Evolutionary conservation across 1,284 basidiomycete genomes (phyloP).

Genomic region (Amylostereum areolatum): DNA sequence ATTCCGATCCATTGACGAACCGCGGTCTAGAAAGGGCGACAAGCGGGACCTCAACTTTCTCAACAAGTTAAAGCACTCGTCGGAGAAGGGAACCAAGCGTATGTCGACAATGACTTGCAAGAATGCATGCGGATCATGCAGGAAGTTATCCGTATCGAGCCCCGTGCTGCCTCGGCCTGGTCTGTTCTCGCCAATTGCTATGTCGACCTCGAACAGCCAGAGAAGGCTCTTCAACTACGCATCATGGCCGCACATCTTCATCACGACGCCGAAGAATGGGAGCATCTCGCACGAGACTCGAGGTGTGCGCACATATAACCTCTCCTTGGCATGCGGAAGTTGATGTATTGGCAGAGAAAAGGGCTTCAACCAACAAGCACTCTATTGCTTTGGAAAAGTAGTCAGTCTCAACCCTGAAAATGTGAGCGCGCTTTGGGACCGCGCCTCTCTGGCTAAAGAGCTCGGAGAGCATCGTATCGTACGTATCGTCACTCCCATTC

Average conservation of each 20-base stretch:
- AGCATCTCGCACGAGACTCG: constrained; percentile 69
- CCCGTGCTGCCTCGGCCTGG: constrained; percentile 82
- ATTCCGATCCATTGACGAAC: background rate
- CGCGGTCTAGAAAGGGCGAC: constrained; percentile 28
- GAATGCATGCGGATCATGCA: constrained; percentile 79
- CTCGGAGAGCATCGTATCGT: constrained; percentile 68
- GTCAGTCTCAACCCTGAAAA: constrained; percentile 77
- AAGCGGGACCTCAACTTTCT: constrained; percentile 57
- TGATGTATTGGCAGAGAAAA: constrained; percentile 41
- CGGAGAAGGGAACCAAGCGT: constrained; percentile 85
- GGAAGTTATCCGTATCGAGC: constrained; percentile 92
- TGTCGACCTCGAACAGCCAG: constrained; percentile 58
- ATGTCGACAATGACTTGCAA: constrained; percentile 64
- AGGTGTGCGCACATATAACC: constrained; percentile 36
- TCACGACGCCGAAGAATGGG: constrained; percentile 86
- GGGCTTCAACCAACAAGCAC: constrained; percentile 76
- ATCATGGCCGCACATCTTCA: constrained; percentile 90
- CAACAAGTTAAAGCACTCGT: constrained; percentile 79
- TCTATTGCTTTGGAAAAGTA: constrained; percentile 90
- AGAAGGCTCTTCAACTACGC: constrained; percentile 76
- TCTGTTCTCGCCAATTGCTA: constrained; percentile 80
- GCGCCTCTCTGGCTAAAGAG: constrained; percentile 77
- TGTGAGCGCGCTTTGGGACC: constrained; percentile 86
- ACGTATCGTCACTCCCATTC: constrained; percentile 10
- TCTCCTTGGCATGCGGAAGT: background rate